phyloP scores from a whole-genome alignment of 2,329 filamentous ascomycete species.

The Teratosphaeria nubilosa region DNA sequence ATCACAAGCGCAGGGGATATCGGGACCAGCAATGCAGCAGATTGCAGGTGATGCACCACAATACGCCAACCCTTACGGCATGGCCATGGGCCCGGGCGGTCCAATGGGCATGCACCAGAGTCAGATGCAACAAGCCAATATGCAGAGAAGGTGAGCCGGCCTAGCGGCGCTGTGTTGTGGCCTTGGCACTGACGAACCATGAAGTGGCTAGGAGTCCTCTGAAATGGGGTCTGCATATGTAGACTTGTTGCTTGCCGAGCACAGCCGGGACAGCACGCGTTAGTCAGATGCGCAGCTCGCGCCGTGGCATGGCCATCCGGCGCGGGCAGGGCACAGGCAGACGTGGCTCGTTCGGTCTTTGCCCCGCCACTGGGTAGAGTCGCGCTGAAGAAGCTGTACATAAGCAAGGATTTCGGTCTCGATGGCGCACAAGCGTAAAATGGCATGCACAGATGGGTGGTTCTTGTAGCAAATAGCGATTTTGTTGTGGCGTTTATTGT shows the following conservation, averaged over 20 bases:
- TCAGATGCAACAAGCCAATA: constrained; percentile 23
- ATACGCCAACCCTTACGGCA: constrained; percentile 39
- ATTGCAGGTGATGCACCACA: constrained; percentile 37
- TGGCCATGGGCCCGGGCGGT: constrained; percentile 29
- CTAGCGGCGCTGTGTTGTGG: background rate
- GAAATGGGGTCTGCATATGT: background rate
- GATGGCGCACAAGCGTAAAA: background rate
- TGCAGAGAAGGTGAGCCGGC: constrained; percentile 26
- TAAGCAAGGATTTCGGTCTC: background rate
- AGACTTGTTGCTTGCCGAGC: background rate
- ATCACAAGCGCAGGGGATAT: constrained; percentile 71
- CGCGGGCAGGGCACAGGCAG: background rate
- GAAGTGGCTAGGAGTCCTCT: background rate
- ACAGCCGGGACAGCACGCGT: background rate
- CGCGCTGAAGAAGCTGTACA: background rate
- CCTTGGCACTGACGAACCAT: background rate
- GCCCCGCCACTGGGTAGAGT: background rate
- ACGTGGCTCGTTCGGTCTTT: background rate
- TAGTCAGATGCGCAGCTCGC: background rate
- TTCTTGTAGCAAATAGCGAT: background rate
- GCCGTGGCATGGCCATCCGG: background rate
- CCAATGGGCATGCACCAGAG: constrained; percentile 19
- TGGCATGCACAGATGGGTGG: background rate
- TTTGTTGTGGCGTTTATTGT: background rate
- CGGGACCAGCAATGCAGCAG: constrained; percentile 39